Conservation (phyloP, 257 asterid species). For the Penstemon barbatus region DNA sequence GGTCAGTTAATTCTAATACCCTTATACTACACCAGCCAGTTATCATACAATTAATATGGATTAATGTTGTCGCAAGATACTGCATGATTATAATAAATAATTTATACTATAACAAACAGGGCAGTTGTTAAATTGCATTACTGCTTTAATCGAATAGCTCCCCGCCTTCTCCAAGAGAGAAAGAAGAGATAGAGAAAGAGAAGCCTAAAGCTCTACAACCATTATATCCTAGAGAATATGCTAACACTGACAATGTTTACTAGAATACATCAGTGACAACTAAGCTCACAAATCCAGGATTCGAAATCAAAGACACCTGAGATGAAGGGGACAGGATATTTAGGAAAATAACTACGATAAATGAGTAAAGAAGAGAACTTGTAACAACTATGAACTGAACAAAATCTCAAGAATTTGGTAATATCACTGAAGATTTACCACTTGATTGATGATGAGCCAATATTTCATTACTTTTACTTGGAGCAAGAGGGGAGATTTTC, state of each 20-base stretch:
- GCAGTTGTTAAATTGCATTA: background rate
- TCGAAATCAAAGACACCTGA: background rate
- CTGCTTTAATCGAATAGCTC: background rate
- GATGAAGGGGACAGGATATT: background rate
- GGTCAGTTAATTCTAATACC: too few species aligned
- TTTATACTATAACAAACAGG: background rate
- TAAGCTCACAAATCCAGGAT: background rate
- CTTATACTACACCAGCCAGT: too few species aligned
- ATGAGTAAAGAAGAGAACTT: background rate
- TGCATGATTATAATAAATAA: background rate
- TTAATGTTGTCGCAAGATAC: background rate
- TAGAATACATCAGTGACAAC: background rate
- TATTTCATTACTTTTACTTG: conserved; percentile 56
- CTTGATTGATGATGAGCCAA: conserved; percentile 66
- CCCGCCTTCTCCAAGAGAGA: background rate
- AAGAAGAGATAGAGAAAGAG: background rate
- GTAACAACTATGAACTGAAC: conserved; percentile 15
- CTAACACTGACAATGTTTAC: background rate
- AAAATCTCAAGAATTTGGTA: conserved; percentile 18
- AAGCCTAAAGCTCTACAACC: background rate
- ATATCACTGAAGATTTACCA: conserved; percentile 48
- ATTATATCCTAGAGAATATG: background rate
- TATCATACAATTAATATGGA: background rate
- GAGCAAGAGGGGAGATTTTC: conserved; percentile 54
- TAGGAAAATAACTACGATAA: background rate